Percentiles rank a stretch among this genome's conserved stretches.
These are phyloP conservation scores for Candida sithepensis DNA, from an alignment of 805 yeast genomes.

Conservation along the genomic window DNA sequence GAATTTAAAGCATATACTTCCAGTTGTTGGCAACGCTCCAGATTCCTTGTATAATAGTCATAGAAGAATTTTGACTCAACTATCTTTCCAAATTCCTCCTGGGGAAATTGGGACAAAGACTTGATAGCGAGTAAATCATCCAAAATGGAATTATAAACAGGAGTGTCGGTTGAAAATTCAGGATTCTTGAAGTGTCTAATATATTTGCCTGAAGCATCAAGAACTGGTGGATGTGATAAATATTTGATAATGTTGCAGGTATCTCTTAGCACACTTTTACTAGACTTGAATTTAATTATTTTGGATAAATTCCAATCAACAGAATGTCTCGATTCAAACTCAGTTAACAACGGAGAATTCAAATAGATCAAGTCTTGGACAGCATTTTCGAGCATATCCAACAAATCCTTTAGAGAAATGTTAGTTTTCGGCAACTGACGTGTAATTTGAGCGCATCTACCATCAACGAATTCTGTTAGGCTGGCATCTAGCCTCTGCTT, in stretches of 20 bases:
- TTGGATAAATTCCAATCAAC: conserved; percentile 9
- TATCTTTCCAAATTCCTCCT: not conserved
- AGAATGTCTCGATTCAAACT: conserved; percentile 8
- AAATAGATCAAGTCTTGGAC: conserved; percentile 11
- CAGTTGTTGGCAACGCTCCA: conserved; percentile 12
- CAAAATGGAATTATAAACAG: not conserved
- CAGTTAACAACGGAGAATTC: conserved; percentile 2
- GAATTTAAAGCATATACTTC: conserved; percentile 6
- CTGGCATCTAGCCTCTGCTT: not conserved
- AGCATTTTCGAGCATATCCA: conserved; percentile 10
- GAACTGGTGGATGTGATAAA: not conserved
- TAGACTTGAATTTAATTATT: conserved; percentile 7
- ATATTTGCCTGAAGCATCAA: not conserved
- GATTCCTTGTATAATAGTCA: conserved; percentile 11
- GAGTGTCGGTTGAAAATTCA: not conserved
- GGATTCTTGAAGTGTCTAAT: not conserved
- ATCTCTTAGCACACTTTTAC: conserved; percentile 9
- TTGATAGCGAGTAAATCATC: conserved; percentile 4
- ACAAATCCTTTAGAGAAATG: conserved; percentile 8
- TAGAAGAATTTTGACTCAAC: conserved; percentile 3
- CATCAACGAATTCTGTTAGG: not conserved
- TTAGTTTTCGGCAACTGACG: conserved; percentile 1
- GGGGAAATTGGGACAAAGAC: not conserved
- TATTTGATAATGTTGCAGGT: conserved; percentile 7
- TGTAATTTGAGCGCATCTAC: conserved; percentile 4